phyloP scores from a whole-genome alignment of 176 grass and related monocot genomes.

The Zea luxurians region DNA sequence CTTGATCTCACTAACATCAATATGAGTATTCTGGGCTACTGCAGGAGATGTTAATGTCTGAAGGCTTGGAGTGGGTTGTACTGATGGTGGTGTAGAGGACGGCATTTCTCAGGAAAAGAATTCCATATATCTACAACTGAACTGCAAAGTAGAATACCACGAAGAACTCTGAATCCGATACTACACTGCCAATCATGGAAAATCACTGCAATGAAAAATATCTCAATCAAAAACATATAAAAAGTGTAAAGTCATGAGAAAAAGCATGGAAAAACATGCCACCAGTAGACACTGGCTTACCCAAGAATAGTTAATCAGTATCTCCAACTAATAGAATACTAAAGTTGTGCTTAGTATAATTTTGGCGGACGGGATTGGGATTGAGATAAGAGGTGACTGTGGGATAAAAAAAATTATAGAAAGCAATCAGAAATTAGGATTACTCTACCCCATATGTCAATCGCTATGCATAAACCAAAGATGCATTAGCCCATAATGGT shows the following conservation, averaged over 20 bases:
- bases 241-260: not conserved
- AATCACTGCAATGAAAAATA: constrained; percentile 42
- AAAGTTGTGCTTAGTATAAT: not conserved
- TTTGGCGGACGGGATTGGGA: not conserved
- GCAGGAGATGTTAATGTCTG: constrained; percentile 50
- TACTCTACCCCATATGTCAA: not conserved
- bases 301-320: constrained; percentile 27
- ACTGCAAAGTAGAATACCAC: constrained; percentile 12
- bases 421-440: not conserved
- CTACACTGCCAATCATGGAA: constrained; percentile 3
- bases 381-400: not conserved
- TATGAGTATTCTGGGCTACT: constrained; percentile 49
- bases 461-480: not conserved
- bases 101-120: constrained; percentile 47
- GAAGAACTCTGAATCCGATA: constrained; percentile 16
- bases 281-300: not conserved
- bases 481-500: not conserved
- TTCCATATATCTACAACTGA: constrained; percentile 46
- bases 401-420: not conserved
- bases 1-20: constrained; percentile 79
- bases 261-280: constrained; percentile 21
- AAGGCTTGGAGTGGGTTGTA: constrained; percentile 38
- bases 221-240: constrained; percentile 22
- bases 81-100: constrained; percentile 41
- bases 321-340: not conserved